Percentiles rank a stretch among this genome's conserved stretches.
Conservation (phyloP, 805 yeast genomes). For the Wickerhamomyces queroliae region DNA sequence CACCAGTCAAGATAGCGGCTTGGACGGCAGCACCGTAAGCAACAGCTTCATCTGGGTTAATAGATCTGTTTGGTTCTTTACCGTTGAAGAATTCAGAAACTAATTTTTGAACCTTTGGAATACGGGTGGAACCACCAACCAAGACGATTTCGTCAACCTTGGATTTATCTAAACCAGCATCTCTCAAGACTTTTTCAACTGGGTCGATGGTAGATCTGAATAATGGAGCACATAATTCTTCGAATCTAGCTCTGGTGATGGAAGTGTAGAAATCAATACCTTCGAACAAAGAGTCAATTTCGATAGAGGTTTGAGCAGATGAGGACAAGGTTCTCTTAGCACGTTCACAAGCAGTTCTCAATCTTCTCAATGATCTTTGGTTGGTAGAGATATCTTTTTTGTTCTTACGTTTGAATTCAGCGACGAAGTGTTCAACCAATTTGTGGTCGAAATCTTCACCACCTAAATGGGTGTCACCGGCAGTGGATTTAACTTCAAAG, state of each 20-base stretch:
- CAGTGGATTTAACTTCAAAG: conserved; percentile 87
- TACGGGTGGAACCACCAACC: conserved; percentile 98
- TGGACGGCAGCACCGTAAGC: conserved; percentile 99
- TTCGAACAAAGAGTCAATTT: conserved; percentile 90
- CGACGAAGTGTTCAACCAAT: conserved; percentile 85
- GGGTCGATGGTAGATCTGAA: conserved; percentile 94
- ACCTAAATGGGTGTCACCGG: conserved; percentile 96
- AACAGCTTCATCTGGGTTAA: conserved; percentile 98
- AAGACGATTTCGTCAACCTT: conserved; percentile 87
- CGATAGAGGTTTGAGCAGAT: conserved; percentile 90
- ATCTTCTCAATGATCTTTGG: conserved; percentile 97
- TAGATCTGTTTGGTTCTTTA: conserved; percentile 93
- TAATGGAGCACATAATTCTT: conserved; percentile 89
- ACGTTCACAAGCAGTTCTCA: conserved; percentile 97
- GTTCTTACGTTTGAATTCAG: conserved; percentile 96
- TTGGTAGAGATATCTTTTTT: conserved; percentile 86
- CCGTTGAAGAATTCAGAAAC: conserved; percentile 97
- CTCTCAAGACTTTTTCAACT: conserved; percentile 90
- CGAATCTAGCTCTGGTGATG: conserved; percentile 95
- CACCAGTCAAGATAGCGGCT: conserved; percentile 96
- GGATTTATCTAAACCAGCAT: conserved; percentile 85
- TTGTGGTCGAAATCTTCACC: conserved; percentile 96
- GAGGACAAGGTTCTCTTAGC: conserved; percentile 98
- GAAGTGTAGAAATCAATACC: conserved; percentile 97
- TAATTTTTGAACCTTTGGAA: conserved; percentile 93